Percentiles rank a stretch among this genome's conserved stretches.
Evolutionary conservation across 2,329 filamentous ascomycete genomes (phyloP).

Genomic region (Sordariomycetes sp.): DNA sequence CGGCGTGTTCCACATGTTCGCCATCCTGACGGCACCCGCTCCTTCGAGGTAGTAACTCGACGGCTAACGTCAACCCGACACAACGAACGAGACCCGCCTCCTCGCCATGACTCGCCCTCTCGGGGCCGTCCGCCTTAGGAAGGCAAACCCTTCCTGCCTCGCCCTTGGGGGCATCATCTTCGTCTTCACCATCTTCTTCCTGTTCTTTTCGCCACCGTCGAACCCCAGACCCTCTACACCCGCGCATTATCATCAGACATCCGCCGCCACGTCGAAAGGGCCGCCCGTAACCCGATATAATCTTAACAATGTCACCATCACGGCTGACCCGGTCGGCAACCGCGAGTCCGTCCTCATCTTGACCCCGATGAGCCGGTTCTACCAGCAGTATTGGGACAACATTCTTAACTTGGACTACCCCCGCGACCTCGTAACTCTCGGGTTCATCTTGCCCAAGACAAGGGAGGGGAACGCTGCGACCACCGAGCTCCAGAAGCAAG

Average conservation of each 20-base stretch:
- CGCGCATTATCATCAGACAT: slow-evolving; percentile 40
- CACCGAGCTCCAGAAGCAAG: slow-evolving; percentile 69
- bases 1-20: not conserved
- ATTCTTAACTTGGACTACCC: slow-evolving; percentile 75
- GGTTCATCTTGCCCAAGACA: slow-evolving; percentile 92
- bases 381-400: slow-evolving; percentile 93
- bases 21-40: not conserved
- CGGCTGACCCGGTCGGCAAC: slow-evolving; percentile 63
- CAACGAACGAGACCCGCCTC: not conserved
- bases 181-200: slow-evolving; percentile 59
- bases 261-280: slow-evolving; percentile 36
- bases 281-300: slow-evolving; percentile 88
- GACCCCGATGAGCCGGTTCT: slow-evolving; percentile 88
- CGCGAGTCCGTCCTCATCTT: slow-evolving; percentile 82
- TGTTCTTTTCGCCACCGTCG: slow-evolving; percentile 34
- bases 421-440: slow-evolving; percentile 87
- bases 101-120: slow-evolving; percentile 41
- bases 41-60: not conserved
- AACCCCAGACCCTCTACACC: slow-evolving; percentile 45
- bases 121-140: slow-evolving; percentile 63
- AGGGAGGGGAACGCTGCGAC: slow-evolving; percentile 86
- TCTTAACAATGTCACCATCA: slow-evolving; percentile 88
- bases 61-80: not conserved
- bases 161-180: slow-evolving; percentile 61
- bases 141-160: slow-evolving; percentile 65